A percentile compares a stretch with the other conserved stretches of the same genome.
Evolutionary conservation across 192 early-diverging fungal genomes (phyloP).

Genomic region (Geranomyces michiganensis): DNA sequence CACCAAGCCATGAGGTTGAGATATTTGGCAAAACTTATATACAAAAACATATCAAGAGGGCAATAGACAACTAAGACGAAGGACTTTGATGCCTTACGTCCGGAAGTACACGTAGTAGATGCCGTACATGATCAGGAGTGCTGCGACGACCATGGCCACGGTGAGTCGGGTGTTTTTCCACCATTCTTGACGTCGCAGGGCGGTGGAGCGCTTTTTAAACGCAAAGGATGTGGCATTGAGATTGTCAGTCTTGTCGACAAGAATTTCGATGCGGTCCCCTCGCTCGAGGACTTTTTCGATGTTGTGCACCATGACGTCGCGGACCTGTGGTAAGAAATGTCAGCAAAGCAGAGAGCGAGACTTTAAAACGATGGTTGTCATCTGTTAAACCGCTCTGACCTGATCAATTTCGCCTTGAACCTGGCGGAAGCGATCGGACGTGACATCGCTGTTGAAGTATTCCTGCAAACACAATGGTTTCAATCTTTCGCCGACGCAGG

Average conservation of each 20-base stretch:
- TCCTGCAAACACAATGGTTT: constrained; percentile 58
- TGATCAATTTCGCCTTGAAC: constrained; percentile 91
- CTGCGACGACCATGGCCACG: constrained; percentile 63
- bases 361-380: too few species aligned
- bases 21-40: too few species aligned
- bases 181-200: constrained; percentile 85
- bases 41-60: too few species aligned
- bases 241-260: constrained; percentile 89
- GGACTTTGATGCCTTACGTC: too few species aligned
- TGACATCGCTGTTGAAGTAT: constrained; percentile 70
- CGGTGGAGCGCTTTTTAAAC: constrained; percentile 85
- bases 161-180: constrained; percentile 92
- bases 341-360: too few species aligned
- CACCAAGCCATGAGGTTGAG: too few species aligned
- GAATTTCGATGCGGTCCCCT: constrained; percentile 83
- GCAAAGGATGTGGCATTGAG: constrained; percentile 88
- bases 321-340: constrained; percentile 55
- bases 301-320: constrained; percentile 94
- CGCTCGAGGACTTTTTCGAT: constrained; percentile 89
- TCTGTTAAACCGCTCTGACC: too few species aligned
- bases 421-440: constrained; percentile 75
- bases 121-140: constrained; percentile 69
- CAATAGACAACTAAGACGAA: too few species aligned
- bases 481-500: neutral
- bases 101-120: too few species aligned